Conservation (phyloP, 441 rosid genomes). For the Adansonia grandidieri region DNA sequence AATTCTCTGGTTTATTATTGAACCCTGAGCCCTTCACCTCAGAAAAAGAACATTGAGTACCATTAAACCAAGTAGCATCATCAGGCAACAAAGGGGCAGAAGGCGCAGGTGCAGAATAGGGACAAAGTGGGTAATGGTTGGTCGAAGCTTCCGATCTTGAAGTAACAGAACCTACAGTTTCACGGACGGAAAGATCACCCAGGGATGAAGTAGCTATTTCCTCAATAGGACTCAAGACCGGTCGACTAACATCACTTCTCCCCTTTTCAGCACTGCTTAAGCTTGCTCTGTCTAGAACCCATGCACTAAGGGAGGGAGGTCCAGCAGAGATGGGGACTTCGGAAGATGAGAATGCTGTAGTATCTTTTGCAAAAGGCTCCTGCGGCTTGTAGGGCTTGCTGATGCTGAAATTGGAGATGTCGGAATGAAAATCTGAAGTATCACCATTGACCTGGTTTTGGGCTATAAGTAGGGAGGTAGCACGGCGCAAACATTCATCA, state of each 20-base stretch:
- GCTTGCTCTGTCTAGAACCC: slow-evolving; percentile 63
- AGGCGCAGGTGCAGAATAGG: slow-evolving; percentile 68
- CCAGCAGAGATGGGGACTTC: slow-evolving; percentile 60
- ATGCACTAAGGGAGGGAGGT: slow-evolving; percentile 83
- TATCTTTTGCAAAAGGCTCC: slow-evolving; percentile 45
- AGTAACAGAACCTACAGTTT: slow-evolving; percentile 33
- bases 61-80: slow-evolving; percentile 61
- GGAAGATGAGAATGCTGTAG: slow-evolving; percentile 30
- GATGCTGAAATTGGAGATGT: slow-evolving; percentile 44
- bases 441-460: slow-evolving; percentile 47
- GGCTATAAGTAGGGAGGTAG: slow-evolving; percentile 64
- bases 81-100: slow-evolving; percentile 94
- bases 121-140: slow-evolving; percentile 35
- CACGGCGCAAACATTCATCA: slow-evolving; percentile 79
- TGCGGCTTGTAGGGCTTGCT: slow-evolving; percentile 42
- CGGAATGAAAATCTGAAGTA: slow-evolving; percentile 52
- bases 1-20: slow-evolving; percentile 37
- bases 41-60: slow-evolving; percentile 31
- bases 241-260: slow-evolving; percentile 39
- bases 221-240: slow-evolving; percentile 54
- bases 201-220: slow-evolving; percentile 57
- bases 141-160: slow-evolving; percentile 36
- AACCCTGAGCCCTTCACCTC: slow-evolving; percentile 29
- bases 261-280: slow-evolving; percentile 44
- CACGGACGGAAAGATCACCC: slow-evolving; percentile 52